Evolutionary conservation across 345 rosid species (phyloP), one percentile per base, ranked within the genome.

Genomic region (Noccaea bulbosa): DNA sequence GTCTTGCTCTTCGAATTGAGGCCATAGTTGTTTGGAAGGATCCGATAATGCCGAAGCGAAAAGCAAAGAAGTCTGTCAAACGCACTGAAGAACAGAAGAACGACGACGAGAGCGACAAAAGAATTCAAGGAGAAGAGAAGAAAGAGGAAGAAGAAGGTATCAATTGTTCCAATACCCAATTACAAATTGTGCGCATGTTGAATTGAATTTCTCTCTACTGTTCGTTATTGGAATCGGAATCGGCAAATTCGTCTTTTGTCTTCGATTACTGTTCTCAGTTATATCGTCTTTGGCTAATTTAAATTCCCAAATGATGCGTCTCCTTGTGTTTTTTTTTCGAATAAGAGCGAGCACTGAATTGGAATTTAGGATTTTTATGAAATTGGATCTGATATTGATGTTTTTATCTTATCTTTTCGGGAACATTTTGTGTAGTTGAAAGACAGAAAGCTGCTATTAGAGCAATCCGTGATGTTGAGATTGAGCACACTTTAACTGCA

Each of bases 381-480:
- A 24, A 6, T 16, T 39, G 6, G 30, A 62, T 71, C 30, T 62
- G 63, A 64, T 45, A 7, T 52, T 44, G 16, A 6, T 11, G 30
- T 32, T 11, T 50, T 24, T 59, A 1, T 39, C 5, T 30, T 20
- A 0, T 46, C 4, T 12, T 58, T 27, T 24, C 5, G 16, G 10
- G 4, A 59, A 34, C 48, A 8, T 27, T 67, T 52, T 41, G 41
- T 62, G 43, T 78, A 91, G 97, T 83, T 62, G 86, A 94, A 51
- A 80, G 91, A 48, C 83, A 83, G 73, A 67, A 76, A 58, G 87
- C 82, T 67, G 98, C 95, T 49, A 78, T 88, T 14, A 91, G 87
- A 54, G 89, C 93, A 7, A 83, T 82, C 9, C 85, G 95, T 48
- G 95, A 91, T 67, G 85, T 88, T 65, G 90, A 88, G 75, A 80